These are phyloP conservation scores for Fusarium sp. DNA, from an alignment of 2,329 filamentous ascomycete species.

Conservation along the genomic window DNA sequence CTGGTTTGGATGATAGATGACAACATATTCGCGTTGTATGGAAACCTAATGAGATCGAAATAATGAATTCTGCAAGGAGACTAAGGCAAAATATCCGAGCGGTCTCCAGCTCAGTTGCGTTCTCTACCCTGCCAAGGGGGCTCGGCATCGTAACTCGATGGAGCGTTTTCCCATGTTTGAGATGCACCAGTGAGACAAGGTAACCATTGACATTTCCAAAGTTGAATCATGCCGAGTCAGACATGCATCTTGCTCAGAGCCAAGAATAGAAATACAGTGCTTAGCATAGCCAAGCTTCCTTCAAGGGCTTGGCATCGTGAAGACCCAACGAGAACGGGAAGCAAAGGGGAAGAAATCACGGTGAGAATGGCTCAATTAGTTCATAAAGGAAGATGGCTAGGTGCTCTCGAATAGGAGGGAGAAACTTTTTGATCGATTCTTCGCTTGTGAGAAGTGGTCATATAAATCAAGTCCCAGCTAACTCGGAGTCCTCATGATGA, in stretches of 20 bases:
- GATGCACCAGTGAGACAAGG: neutral
- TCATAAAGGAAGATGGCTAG: neutral
- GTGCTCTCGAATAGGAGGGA: neutral
- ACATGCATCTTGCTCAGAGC: neutral
- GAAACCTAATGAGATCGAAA: neutral
- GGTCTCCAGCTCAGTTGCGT: neutral
- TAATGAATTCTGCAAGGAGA: too few species aligned
- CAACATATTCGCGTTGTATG: neutral
- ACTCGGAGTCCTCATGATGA: neutral
- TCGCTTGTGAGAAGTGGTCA: too few species aligned
- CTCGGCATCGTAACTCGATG: neutral
- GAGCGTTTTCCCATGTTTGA: neutral
- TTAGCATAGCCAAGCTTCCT: neutral
- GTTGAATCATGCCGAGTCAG: neutral
- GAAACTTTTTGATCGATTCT: too few species aligned
- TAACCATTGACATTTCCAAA: neutral
- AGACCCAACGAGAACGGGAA: neutral
- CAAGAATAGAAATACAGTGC: neutral
- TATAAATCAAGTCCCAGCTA: too few species aligned
- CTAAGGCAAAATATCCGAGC: neutral
- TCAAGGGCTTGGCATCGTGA: neutral
- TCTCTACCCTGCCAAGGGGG: neutral
- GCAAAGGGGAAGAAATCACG: neutral
- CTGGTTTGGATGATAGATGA: neutral
- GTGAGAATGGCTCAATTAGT: neutral